Evolutionary conservation across 1,139 yeast species (phyloP).

Genomic region (Geotrichum cucujoidarum): DNA sequence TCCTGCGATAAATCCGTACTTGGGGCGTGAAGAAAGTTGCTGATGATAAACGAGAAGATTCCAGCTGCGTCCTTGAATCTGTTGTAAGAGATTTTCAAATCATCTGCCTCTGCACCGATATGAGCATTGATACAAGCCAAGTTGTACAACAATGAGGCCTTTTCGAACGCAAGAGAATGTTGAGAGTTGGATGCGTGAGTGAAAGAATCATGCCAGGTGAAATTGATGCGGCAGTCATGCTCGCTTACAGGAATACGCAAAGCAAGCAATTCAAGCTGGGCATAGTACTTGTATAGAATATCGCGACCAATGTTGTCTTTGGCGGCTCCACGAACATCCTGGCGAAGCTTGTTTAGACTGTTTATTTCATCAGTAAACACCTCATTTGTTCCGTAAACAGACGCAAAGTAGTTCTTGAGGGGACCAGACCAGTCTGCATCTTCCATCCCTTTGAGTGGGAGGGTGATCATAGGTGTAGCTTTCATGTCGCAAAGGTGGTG

Average conservation of each 20-base stretch:
- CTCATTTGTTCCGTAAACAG: slow-evolving; percentile 58
- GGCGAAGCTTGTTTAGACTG: slow-evolving; percentile 55
- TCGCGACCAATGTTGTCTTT: slow-evolving; percentile 42
- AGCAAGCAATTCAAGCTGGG: slow-evolving; percentile 76
- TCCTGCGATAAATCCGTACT: slow-evolving; percentile 69
- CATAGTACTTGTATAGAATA: slow-evolving; percentile 66
- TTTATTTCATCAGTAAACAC: slow-evolving; percentile 56
- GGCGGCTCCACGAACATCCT: slow-evolving; percentile 52
- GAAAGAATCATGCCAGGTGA: slow-evolving; percentile 79
- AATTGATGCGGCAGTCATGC: slow-evolving; percentile 54
- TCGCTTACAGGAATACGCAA: slow-evolving; percentile 64
- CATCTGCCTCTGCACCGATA: slow-evolving; percentile 45
- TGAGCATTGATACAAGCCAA: slow-evolving; percentile 55
- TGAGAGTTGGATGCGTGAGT: slow-evolving; percentile 52
- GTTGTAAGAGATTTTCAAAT: slow-evolving; percentile 56
- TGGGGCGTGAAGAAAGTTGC: slow-evolving; percentile 87
- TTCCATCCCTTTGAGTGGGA: slow-evolving; percentile 53
- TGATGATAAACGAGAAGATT: slow-evolving; percentile 63
- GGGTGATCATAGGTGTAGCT: slow-evolving; percentile 36
- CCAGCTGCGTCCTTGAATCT: slow-evolving; percentile 77
- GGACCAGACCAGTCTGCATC: slow-evolving; percentile 64
- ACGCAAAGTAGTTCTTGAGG: slow-evolving; percentile 52
- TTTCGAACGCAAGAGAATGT: slow-evolving; percentile 76
- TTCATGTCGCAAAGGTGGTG: slow-evolving; percentile 31
- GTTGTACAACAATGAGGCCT: slow-evolving; percentile 78